Percentiles rank a stretch among this genome's conserved stretches.
Conservation (phyloP, 2,329 filamentous ascomycete species). For the Diplodia intermedia region DNA sequence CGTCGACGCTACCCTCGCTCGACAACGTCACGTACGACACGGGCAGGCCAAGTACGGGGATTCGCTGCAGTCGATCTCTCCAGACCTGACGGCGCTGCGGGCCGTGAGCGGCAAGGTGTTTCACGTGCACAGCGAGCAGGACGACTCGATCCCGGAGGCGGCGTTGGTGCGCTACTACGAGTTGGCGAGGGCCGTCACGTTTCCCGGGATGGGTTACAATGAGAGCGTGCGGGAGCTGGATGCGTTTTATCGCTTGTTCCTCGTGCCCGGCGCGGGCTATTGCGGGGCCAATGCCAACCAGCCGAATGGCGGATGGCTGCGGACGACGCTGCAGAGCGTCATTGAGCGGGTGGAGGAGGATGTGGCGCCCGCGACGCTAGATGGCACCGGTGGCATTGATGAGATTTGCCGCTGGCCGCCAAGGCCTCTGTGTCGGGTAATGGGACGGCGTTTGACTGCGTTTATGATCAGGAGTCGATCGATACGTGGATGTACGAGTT, state of each 20-base stretch:
- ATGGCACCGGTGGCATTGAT: constrained; percentile 46
- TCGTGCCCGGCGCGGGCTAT: constrained; percentile 62
- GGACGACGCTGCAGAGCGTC: constrained; percentile 30
- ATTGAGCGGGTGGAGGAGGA: constrained; percentile 35
- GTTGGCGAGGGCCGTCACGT: constrained; percentile 60
- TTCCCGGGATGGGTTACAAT: constrained; percentile 49
- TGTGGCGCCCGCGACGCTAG: constrained; percentile 45
- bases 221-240: constrained; percentile 52
- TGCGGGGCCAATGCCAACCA: constrained; percentile 44
- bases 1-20: constrained; percentile 22
- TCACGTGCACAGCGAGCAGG: constrained; percentile 64
- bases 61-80: constrained; percentile 61
- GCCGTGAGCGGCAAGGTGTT: constrained; percentile 62
- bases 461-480: constrained; percentile 39
- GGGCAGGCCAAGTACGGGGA: constrained; percentile 56
- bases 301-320: constrained; percentile 33
- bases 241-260: constrained; percentile 63
- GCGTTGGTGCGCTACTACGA: constrained; percentile 64
- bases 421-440: constrained; percentile 42
- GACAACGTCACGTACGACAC: constrained; percentile 62
- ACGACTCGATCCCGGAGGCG: constrained; percentile 59
- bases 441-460: constrained; percentile 39
- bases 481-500: constrained; percentile 41
- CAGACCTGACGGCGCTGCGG: constrained; percentile 61
- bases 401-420: constrained; percentile 52